A percentile compares a stretch with the other conserved stretches of the same genome.
phyloP scores from a whole-genome alignment of 257 asterid species.

The Osmanthus fragrans region DNA sequence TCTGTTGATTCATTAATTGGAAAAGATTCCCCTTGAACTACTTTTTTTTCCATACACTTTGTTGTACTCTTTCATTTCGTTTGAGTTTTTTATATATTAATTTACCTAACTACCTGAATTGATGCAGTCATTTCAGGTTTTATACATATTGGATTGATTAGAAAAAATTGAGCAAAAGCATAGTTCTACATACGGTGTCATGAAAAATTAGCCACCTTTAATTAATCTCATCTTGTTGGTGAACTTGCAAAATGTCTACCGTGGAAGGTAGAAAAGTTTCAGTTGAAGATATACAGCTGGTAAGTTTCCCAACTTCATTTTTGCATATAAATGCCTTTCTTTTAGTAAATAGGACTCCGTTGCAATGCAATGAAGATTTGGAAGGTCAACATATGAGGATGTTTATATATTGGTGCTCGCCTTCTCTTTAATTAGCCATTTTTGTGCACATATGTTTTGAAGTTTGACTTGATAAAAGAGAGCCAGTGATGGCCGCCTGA shows the following conservation, averaged over 20 bases:
- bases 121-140: constrained; percentile 27
- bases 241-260: constrained; percentile 35
- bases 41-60: background rate
- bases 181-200: constrained; percentile 2
- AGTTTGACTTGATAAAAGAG: background rate
- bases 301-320: constrained; percentile 25
- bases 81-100: background rate
- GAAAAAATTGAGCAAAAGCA: no score
- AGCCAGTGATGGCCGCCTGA: background rate
- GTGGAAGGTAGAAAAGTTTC: constrained; percentile 38
- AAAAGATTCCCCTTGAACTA: background rate
- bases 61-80: background rate
- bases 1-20: background rate
- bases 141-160: background rate
- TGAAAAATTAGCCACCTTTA: constrained; percentile 18
- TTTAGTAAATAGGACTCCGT: background rate
- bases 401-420: background rate
- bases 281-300: constrained; percentile 54
- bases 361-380: background rate
- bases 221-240: background rate
- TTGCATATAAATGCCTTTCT: background rate
- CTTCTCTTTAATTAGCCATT: background rate
- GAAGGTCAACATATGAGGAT: background rate
- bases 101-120: constrained; percentile 1
- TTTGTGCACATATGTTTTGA: background rate